phyloP scores from a whole-genome alignment of 1,139 yeast genomes.

The Lodderomyces parapsilosis region DNA sequence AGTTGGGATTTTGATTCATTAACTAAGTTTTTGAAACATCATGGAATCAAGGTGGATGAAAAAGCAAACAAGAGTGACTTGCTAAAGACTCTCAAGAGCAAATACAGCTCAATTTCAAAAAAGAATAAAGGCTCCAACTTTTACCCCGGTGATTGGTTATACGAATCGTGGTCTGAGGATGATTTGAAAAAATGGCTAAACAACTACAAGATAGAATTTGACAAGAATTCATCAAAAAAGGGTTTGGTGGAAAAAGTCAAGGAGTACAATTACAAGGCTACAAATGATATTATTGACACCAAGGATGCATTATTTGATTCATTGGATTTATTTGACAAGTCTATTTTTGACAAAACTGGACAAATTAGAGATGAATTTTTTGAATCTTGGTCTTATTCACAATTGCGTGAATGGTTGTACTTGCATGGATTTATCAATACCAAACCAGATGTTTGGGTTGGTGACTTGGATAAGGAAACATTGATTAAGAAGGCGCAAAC shows the following conservation, averaged over 20 bases:
- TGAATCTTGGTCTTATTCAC: conserved; percentile 35
- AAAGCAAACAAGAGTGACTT: conserved; percentile 32
- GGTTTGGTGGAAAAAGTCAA: conserved; percentile 43
- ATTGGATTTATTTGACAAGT: conserved; percentile 30
- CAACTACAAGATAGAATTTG: conserved; percentile 42
- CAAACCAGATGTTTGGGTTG: conserved; percentile 22
- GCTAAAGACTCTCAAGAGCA: conserved; percentile 32
- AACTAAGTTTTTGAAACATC: conserved; percentile 32
- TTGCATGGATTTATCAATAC: conserved; percentile 25
- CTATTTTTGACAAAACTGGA: conserved; percentile 40
- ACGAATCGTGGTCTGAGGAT: conserved; percentile 43
- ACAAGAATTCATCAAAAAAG: conserved; percentile 32
- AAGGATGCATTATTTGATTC: conserved; percentile 38
- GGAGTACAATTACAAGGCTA: conserved; percentile 39
- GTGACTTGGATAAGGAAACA: conserved; percentile 18
- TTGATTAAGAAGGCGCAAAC: conserved; percentile 19
- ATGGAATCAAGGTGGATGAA: conserved; percentile 25
- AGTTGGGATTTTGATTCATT: conserved; percentile 46
- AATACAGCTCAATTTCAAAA: conserved; percentile 36
- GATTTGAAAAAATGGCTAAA: conserved; percentile 49
- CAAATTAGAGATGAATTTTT: conserved; percentile 43
- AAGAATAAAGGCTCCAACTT: conserved; percentile 37
- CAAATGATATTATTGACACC: conserved; percentile 32
- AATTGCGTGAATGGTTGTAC: conserved; percentile 32
- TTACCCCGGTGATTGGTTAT: conserved; percentile 53